Conservation (phyloP, 495 filamentous ascomycete species). For the Podospora didyma region DNA sequence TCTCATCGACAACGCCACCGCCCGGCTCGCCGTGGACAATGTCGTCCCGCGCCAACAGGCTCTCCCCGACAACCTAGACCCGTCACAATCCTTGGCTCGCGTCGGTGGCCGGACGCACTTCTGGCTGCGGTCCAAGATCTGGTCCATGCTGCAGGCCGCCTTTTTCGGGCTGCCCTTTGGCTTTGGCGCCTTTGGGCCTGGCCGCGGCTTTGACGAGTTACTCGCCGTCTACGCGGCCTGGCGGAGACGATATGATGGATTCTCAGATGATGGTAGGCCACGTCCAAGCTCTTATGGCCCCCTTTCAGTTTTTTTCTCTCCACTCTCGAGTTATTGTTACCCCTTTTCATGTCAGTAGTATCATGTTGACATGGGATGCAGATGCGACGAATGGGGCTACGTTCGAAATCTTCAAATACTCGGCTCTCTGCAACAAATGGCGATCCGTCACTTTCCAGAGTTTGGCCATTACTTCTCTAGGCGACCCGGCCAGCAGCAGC, state of each 20-base stretch:
- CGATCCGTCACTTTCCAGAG: neutral
- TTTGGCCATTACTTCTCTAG: neutral
- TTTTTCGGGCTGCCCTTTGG: neutral
- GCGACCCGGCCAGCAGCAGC: neutral
- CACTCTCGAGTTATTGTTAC: neutral
- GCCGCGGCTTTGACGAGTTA: neutral
- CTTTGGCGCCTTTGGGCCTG: neutral
- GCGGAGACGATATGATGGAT: neutral
- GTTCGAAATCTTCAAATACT: neutral
- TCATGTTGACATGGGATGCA: neutral
- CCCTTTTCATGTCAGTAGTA: neutral
- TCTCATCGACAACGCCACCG: neutral
- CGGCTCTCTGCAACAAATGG: constrained; percentile 1
- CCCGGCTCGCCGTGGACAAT: neutral
- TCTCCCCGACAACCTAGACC: neutral
- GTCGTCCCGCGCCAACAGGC: neutral
- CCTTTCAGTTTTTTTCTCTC: neutral
- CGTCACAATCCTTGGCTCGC: neutral
- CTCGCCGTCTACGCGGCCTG: neutral
- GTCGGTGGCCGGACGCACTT: neutral
- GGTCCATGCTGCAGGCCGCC: neutral
- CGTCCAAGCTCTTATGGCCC: neutral
- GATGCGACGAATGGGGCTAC: neutral
- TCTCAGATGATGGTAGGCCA: neutral
- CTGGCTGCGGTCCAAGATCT: neutral